phyloP scores from a whole-genome alignment of 2,329 filamentous ascomycete species.

The Phialocephala sp. region DNA sequence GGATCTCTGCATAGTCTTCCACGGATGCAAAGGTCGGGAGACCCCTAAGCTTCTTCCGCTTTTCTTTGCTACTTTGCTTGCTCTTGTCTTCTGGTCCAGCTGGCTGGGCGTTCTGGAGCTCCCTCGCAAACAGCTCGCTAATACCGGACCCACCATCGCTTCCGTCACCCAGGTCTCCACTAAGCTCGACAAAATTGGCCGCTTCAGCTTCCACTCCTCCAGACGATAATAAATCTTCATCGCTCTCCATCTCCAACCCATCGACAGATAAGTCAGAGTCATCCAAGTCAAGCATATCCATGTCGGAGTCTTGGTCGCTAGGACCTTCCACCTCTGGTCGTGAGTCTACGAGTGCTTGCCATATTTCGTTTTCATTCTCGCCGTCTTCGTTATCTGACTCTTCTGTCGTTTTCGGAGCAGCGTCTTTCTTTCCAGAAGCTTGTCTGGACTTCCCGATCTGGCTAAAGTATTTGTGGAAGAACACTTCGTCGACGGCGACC shows the following conservation, averaged over 20 bases:
- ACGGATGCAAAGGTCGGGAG: slow-evolving; percentile 91
- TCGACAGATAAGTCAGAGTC: slow-evolving; percentile 54
- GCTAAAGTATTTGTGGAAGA: slow-evolving; percentile 98
- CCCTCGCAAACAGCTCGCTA: slow-evolving; percentile 47
- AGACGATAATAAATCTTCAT: slow-evolving; percentile 50
- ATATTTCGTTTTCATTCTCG: slow-evolving; percentile 82
- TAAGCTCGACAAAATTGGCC: slow-evolving; percentile 37
- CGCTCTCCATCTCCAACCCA: slow-evolving; percentile 51
- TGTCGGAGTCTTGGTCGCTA: slow-evolving; percentile 58
- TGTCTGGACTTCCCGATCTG: slow-evolving; percentile 68
- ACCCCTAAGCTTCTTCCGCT: slow-evolving; percentile 84
- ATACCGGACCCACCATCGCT: slow-evolving; percentile 60
- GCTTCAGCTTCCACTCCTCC: slow-evolving; percentile 47
- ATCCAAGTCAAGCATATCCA: slow-evolving; percentile 59
- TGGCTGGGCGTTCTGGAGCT: slow-evolving; percentile 42
- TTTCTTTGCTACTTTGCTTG: slow-evolving; percentile 55
- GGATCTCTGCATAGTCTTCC: slow-evolving; percentile 89
- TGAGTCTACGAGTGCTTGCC: slow-evolving; percentile 86
- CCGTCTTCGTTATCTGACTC: slow-evolving; percentile 49
- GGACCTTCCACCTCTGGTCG: slow-evolving; percentile 75
- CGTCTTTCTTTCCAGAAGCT: slow-evolving; percentile 60
- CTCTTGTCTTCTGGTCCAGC: slow-evolving; percentile 50
- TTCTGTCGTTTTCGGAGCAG: slow-evolving; percentile 55
- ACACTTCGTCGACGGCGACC: slow-evolving; percentile 88
- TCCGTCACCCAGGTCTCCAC: slow-evolving; percentile 48